Percentiles rank a stretch among this genome's conserved stretches.
phyloP scores from a whole-genome alignment of 495 filamentous ascomycete genomes.

The Tetracladium marchalianum region DNA sequence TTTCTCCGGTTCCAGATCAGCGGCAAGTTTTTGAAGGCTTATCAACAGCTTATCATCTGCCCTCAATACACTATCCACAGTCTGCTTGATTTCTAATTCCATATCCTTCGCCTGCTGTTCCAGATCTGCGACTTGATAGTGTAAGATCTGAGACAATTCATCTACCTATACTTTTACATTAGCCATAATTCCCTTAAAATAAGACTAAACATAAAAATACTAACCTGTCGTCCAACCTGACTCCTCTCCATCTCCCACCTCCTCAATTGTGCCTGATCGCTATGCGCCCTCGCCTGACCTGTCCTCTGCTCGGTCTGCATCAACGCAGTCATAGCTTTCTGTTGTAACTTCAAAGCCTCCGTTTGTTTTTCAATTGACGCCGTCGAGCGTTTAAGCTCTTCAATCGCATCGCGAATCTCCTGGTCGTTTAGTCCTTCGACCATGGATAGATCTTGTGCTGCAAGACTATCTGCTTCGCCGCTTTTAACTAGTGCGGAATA shows the following conservation, averaged over 20 bases:
- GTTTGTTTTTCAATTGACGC: constrained; percentile 34
- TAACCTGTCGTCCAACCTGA: constrained; percentile 22
- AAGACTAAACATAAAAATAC: not conserved
- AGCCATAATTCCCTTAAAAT: not conserved
- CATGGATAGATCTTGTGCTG: constrained; percentile 24
- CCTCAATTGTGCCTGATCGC: constrained; percentile 21
- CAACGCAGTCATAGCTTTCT: constrained; percentile 30
- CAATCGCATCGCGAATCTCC: constrained; percentile 32
- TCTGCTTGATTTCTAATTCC: constrained; percentile 21
- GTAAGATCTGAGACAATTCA: constrained; percentile 29
- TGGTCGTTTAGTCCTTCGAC: constrained; percentile 27
- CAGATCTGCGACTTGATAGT: constrained; percentile 28
- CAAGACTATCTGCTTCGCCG: constrained; percentile 26
- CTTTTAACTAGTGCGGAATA: constrained; percentile 27
- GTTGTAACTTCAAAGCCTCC: constrained; percentile 32
- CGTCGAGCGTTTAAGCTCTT: constrained; percentile 35
- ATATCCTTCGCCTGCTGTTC: constrained; percentile 25
- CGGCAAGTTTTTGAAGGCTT: constrained; percentile 38
- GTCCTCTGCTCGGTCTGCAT: constrained; percentile 20
- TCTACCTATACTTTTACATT: constrained; percentile 21
- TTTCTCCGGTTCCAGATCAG: constrained; percentile 32
- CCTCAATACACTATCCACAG: constrained; percentile 26
- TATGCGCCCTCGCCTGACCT: constrained; percentile 18
- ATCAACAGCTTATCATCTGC: constrained; percentile 37
- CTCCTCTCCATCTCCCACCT: constrained; percentile 25